Conservation (phyloP, 164 flowering plant genomes). For the Macadamia integrifolia region DNA sequence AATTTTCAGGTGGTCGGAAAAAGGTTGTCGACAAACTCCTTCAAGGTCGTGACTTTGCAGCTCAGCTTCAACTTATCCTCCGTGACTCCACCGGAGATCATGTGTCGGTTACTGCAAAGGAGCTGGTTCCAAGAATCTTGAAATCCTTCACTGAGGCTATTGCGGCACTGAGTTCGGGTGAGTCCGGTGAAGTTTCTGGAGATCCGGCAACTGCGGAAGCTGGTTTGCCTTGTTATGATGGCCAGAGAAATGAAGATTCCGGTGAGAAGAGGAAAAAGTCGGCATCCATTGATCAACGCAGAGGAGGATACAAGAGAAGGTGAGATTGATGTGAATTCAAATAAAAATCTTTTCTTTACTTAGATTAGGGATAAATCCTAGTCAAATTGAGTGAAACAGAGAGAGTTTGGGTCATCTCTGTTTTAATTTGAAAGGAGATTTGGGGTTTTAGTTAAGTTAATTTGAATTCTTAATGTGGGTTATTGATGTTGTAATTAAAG, state of each 20-base stretch:
- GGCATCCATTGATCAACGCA: background rate
- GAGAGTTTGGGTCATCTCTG: background rate
- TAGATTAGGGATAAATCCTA: too few relatives aligned
- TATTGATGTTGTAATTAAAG: too few relatives aligned
- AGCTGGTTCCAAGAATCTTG: constrained; percentile 21
- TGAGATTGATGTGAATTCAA: background rate
- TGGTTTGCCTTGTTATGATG: constrained; percentile 11
- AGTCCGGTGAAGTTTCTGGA: constrained; percentile 20
- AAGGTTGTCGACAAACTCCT: constrained; percentile 22
- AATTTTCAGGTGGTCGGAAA: background rate
- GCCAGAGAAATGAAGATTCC: constrained; percentile 20
- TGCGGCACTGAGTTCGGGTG: constrained; percentile 15
- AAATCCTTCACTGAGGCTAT: constrained; percentile 21
- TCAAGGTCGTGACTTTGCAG: constrained; percentile 27
- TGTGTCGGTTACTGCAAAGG: constrained; percentile 8
- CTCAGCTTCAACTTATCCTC: constrained; percentile 23
- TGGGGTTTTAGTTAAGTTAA: background rate
- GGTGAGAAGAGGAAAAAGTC: background rate
- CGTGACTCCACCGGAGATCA: background rate
- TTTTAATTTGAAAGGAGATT: background rate
- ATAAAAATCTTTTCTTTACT: too few relatives aligned
- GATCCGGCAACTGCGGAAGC: constrained; percentile 6
- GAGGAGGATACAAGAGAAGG: constrained; percentile 19
- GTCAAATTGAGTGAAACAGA: too few relatives aligned
- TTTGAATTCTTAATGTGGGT: background rate